Evolutionary conservation across 495 filamentous ascomycete genomes (phyloP), one percentile per base, ranked within the genome.

Genomic region (Penicillium robsamsonii): DNA sequence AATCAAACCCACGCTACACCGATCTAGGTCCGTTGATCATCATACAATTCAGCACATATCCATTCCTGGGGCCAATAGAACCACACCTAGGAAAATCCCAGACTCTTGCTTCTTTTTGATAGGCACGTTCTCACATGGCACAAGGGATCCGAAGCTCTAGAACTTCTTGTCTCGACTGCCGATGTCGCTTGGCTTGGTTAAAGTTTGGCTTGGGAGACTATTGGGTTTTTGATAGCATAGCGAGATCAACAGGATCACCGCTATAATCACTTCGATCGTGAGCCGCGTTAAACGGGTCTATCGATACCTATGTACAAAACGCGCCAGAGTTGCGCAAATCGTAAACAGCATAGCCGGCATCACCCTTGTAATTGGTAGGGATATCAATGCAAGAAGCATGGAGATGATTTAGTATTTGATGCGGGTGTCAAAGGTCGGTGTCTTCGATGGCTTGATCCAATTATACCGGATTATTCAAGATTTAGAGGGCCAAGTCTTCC

Each of bases 31-130:
- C 44, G 64, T 52, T 66, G 64, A 66, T 64, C 64, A 33, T 31
- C 47, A 53, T 54, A 55, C 30, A 38, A n/a, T 37, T 15, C 42
- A 17, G 22, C 9, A 35, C 38, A 29, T n/a, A 5, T 64, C 58
- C 47, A 60, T 68, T 46, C 43, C 61, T 22, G 67, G 62, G 81
- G 82, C 56, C 51, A 58, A 61, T 57, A 15, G 31, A n/a, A 52
- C 7, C 29, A 17, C n/a, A 18, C 8, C 3, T 4, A 12, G 11
- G 18, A 17, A 6, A 20, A 38, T 20, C 33, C 13, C 6, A n/a
- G 17, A n/a, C 11, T 18, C 22, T 22, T 5, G 5, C 17, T 31
- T 30, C 29, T 13, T 7, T 43, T 31, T 52, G 37, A 43, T 31
- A 52, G 38, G 37, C 50, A 15, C 25, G 38, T 17, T 1, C 33